A percentile compares a stretch with the other conserved stretches of the same genome.
These are phyloP conservation scores for Fusarium multiceps DNA, from an alignment of 2,329 filamentous ascomycete species.

Conservation along the genomic window DNA sequence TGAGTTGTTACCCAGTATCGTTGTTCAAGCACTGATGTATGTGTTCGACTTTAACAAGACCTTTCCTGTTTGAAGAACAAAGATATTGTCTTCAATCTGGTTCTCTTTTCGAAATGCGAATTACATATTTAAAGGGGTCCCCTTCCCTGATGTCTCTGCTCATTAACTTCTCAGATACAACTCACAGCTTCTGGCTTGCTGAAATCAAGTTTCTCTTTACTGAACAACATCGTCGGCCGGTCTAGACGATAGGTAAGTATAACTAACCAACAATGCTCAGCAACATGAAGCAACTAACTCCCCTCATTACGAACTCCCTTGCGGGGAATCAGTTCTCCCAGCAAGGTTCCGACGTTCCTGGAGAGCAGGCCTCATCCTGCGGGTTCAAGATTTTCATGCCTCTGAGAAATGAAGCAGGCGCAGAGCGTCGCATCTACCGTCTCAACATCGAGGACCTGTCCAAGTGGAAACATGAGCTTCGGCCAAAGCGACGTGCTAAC, in stretches of 20 bases:
- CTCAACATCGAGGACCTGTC: conserved; percentile 16
- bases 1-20: background rate
- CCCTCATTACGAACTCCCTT: background rate
- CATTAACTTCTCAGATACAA: background rate
- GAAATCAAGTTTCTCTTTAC: conserved; percentile 1
- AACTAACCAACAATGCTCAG: background rate
- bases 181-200: background rate
- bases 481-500: background rate
- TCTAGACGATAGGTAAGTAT: background rate
- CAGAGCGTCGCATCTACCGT: background rate
- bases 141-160: background rate
- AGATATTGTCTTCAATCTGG: background rate
- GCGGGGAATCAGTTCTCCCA: background rate
- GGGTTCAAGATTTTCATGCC: conserved; percentile 19
- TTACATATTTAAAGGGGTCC: background rate
- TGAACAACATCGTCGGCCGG: background rate
- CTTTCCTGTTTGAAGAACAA: background rate
- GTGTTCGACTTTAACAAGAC: background rate
- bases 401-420: background rate
- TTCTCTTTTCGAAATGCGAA: fast-evolving
- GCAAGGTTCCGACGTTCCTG: conserved; percentile 1
- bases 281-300: background rate
- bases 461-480: conserved; percentile 16
- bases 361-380: background rate
- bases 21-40: background rate